Percentiles rank a stretch among this genome's conserved stretches.
These are phyloP conservation scores for Hortiboletus flavorubellus DNA, from an alignment of 768 basidiomycete genomes.

Conservation along the genomic window DNA sequence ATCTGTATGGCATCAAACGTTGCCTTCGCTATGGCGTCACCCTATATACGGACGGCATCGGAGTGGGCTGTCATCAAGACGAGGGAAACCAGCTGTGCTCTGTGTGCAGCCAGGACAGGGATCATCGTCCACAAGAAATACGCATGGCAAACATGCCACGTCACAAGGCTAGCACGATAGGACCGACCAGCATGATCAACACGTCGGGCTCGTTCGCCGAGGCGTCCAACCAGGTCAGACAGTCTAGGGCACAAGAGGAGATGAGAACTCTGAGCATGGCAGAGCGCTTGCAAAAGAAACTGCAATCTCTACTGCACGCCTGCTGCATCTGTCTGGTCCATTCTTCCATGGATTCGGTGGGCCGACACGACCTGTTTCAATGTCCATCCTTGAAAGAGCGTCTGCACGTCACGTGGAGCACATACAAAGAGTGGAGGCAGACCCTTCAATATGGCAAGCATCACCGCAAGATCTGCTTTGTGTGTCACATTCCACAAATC, in stretches of 20 bases:
- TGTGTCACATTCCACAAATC: slow-evolving; percentile 7
- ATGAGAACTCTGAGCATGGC: neutral
- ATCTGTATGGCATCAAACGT: neutral
- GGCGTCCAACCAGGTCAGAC: neutral
- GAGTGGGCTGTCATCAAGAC: neutral
- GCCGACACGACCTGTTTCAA: neutral
- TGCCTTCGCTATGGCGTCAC: slow-evolving; percentile 8
- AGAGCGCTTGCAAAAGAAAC: neutral
- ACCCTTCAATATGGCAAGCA: neutral
- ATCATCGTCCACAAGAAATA: neutral
- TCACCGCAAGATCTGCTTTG: slow-evolving; percentile 10
- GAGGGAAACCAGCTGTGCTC: neutral
- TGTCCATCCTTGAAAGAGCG: neutral
- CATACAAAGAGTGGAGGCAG: slow-evolving; percentile 1
- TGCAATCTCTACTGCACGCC: neutral
- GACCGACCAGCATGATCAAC: too few species aligned
- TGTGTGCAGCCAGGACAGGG: neutral
- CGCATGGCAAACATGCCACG: neutral
- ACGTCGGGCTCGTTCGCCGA: neutral
- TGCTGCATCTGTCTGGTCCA: neutral
- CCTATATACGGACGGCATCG: neutral
- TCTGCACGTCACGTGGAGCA: neutral
- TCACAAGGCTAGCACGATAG: neutral
- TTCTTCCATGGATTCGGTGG: rapidly evolving
- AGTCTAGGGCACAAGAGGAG: neutral